Evolutionary conservation across 192 early-diverging fungal species (phyloP).

Genomic region (Umbelopsis sp.): DNA sequence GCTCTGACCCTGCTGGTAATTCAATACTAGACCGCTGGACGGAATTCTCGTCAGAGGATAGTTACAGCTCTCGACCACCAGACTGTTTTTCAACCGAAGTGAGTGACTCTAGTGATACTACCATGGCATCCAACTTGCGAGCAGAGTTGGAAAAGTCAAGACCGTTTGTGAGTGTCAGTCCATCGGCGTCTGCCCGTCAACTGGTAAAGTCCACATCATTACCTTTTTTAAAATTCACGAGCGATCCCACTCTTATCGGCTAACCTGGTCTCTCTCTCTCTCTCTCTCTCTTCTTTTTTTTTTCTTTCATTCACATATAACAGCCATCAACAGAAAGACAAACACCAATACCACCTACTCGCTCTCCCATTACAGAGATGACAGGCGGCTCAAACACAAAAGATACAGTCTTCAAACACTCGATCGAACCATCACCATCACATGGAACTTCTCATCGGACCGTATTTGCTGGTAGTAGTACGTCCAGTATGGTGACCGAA

Average conservation of each 20-base stretch:
- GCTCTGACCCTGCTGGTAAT: background rate
- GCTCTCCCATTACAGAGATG: no score
- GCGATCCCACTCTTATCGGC: no score
- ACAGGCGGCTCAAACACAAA: no score
- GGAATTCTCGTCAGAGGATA: slow-evolving; percentile 17
- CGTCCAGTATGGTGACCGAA: background rate
- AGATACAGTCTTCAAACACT: no score
- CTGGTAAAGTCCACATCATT: background rate
- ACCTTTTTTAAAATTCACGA: no score
- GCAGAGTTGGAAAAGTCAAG: slow-evolving; percentile 2
- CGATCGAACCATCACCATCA: background rate
- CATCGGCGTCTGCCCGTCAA: background rate
- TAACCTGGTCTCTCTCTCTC: no score
- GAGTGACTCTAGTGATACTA: slow-evolving; percentile 12
- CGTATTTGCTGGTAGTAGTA: background rate
- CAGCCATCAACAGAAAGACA: no score
- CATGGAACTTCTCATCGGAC: no score
- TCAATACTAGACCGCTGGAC: background rate
- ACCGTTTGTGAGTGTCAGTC: background rate
- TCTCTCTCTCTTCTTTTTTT: no score
- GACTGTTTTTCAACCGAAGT: slow-evolving; percentile 20
- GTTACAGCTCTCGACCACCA: slow-evolving; percentile 4
- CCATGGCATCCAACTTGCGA: slow-evolving; percentile 13
- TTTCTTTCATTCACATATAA: no score
- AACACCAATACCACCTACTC: no score